Base-by-base conservation (phyloP, 352 stramenopile species). In the Phytophthora niederhauseri region DNA sequence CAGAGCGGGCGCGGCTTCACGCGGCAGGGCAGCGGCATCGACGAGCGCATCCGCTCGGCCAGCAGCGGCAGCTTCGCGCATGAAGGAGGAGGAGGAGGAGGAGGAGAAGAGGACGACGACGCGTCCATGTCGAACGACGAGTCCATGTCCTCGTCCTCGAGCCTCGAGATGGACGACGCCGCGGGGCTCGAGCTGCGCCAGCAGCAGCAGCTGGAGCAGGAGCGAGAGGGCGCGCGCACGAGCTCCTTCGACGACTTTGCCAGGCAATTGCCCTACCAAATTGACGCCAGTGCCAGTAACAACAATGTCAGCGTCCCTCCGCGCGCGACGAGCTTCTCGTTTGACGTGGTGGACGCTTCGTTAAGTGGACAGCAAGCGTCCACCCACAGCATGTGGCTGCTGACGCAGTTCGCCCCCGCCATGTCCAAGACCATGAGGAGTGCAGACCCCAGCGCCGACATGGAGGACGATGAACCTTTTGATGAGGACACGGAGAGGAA, bases 51-150 rank as follows among this genome's bases (percentile, higher is more conserved):
- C n/a, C 73, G 70, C 54, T 73, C 70, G 1, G 57, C 28, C 2
- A 80, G 73, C 15, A 64, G 53, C 30, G 68, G 57, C 30, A 76
- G 61, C 36, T 71, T 57, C 20, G 48, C 54, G 3, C 57, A 51
- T 6, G 58, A 72, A 15, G 70, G 64, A 2, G 24, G 24, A 26
- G 24, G 22, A 26, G 24, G 22, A 26, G 22, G 22, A 20, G 28
- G 30, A 34, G 30, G 24, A 20, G 12, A 43, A 6, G 70, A 61
- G 15, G 76, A 81, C 59, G 68, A 70, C 19, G 78, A 89, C 53
- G 78, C 68, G 59, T 73, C 65, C 71, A 88, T 88, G 80, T 88
- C 80, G 4, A 78, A 85, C 46, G 81, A 89, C 61, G 81, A 87
- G 65, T 85, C 77, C 55, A 89, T 89, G 81, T 78, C 66, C 19